Evolutionary conservation across 2,329 filamentous ascomycete species (phyloP).

Genomic region (Aspergillus awamori): DNA sequence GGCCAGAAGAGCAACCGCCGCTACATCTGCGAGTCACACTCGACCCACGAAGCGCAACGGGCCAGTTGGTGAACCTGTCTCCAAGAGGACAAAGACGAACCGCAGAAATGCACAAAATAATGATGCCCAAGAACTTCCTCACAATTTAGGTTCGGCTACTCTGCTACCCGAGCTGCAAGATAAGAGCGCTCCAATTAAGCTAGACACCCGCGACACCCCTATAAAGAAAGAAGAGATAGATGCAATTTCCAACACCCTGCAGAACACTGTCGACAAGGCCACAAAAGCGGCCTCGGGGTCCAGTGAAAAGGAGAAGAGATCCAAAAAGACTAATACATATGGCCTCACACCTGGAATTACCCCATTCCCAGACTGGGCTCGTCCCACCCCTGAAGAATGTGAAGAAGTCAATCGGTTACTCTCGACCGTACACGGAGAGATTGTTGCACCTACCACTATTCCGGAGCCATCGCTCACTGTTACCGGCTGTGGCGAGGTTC

Average conservation of each 20-base stretch:
- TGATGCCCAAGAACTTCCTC: constrained; percentile 54
- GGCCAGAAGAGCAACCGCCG: background rate
- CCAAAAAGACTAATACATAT: constrained; percentile 44
- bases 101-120: constrained; percentile 3
- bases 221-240: constrained; percentile 13
- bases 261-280: constrained; percentile 25
- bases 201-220: background rate
- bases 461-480: constrained; percentile 70
- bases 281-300: constrained; percentile 17
- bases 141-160: constrained; percentile 54
- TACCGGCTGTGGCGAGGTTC: constrained; percentile 70
- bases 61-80: constrained; percentile 23
- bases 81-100: constrained; percentile 30
- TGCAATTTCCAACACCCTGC: constrained; percentile 15
- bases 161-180: background rate
- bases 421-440: constrained; percentile 65
- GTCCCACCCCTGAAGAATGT: constrained; percentile 70
- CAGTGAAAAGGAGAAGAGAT: background rate
- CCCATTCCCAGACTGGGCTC: constrained; percentile 69
- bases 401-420: constrained; percentile 69
- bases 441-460: constrained; percentile 66
- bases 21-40: background rate
- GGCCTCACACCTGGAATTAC: constrained; percentile 56
- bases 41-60: constrained; percentile 20
- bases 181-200: background rate